Percentiles rank a stretch among this genome's conserved stretches.
Evolutionary conservation across 495 filamentous ascomycete genomes (phyloP).

Genomic region (Hamigera avellanea): DNA sequence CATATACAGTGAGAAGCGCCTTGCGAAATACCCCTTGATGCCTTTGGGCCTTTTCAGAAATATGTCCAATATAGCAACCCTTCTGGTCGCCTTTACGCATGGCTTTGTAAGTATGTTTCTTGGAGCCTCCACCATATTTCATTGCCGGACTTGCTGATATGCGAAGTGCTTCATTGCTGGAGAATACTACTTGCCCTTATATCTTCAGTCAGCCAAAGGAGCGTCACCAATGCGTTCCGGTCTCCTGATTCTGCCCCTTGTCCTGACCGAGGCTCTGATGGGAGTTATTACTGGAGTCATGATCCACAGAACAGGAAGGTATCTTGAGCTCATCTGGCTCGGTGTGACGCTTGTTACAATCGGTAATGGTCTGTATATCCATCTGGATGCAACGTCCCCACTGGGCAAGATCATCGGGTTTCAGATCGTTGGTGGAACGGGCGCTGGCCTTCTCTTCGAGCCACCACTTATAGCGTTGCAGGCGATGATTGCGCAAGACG

Average conservation of each 20-base stretch:
- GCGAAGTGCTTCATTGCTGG: constrained; percentile 34
- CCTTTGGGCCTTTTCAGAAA: constrained; percentile 55
- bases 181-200: constrained; percentile 49
- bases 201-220: constrained; percentile 41
- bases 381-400: constrained; percentile 24
- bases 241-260: constrained; percentile 39
- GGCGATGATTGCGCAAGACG: constrained; percentile 50
- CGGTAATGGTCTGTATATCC: constrained; percentile 43
- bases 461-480: constrained; percentile 73
- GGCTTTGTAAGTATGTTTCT: constrained; percentile 31
- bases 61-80: constrained; percentile 44
- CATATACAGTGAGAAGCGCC: constrained; percentile 52
- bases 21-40: constrained; percentile 69
- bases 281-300: constrained; percentile 38
- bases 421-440: constrained; percentile 52
- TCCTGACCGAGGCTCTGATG: constrained; percentile 35
- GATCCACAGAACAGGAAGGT: constrained; percentile 51
- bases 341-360: constrained; percentile 34
- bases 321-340: constrained; percentile 42
- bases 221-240: constrained; percentile 42
- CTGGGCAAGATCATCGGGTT: constrained; percentile 35
- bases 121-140: background rate
- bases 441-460: constrained; percentile 35
- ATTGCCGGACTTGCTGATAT: background rate
- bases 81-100: constrained; percentile 42